phyloP scores from a whole-genome alignment of 2,329 filamentous ascomycete genomes.

The Phaeosphaeriaceae sp. region DNA sequence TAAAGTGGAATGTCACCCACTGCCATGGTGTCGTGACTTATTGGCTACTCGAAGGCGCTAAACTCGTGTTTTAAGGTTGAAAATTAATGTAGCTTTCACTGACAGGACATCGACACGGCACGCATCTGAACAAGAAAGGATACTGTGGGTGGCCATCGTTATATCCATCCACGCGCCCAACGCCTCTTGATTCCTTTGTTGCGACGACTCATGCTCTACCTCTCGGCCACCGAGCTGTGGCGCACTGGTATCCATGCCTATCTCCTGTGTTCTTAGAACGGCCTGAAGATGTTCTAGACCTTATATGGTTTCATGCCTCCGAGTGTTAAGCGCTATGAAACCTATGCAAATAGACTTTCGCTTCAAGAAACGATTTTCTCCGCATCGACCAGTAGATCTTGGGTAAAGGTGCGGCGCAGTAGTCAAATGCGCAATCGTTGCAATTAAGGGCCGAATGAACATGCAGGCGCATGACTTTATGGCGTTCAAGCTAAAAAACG shows the following conservation, averaged over 20 bases:
- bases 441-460: not conserved
- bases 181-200: not conserved
- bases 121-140: no score
- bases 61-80: no score
- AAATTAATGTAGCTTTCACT: no score
- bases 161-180: not conserved
- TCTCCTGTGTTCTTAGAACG: not conserved
- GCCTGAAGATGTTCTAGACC: not conserved
- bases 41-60: no score
- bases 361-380: not conserved
- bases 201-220: not conserved
- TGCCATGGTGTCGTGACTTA: not conserved
- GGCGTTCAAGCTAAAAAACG: no score
- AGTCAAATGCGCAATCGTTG: not conserved
- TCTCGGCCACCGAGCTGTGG: not conserved
- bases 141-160: not conserved
- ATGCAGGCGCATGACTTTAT: not conserved
- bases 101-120: no score
- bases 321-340: not conserved
- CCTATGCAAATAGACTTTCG: not conserved
- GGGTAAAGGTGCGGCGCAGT: not conserved
- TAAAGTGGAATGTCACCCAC: slow-evolving; percentile 2
- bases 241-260: not conserved
- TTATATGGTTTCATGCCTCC: not conserved
- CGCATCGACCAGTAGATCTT: not conserved